Evolutionary conservation across 768 basidiomycete species (phyloP), one percentile per base, ranked within the genome.

Genomic region (Termitomyces sp.): DNA sequence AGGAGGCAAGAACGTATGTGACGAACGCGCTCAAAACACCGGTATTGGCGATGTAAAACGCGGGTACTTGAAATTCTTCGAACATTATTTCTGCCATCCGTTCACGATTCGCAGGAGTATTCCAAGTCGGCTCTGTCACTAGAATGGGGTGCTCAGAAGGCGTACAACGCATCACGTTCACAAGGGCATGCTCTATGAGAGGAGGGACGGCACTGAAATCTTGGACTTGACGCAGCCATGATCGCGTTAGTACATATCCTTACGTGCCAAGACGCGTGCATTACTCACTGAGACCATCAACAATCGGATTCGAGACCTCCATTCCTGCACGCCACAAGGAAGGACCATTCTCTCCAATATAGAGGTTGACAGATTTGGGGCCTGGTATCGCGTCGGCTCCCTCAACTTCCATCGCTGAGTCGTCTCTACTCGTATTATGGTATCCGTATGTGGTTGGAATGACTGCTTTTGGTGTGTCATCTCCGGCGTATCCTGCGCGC

Each of bases 1-100:
- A 7, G 31, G 1, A 52, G 21, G 40, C 56, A 61, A 33, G 33
- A 33, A 31, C 35, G 37, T 23, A 40, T 61, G 23, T 14, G 5
- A 72, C 84, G 64, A 71, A 98, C 93, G 96, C 89, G 68, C 91
- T 95, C 55, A 98, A 73, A 14, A 98, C 96, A 21, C 91, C 89
- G 23, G 90, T 90, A 67, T 98, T 97, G 15, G 95, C 94, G 40
- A 96, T 90, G 68, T 98, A 99, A 73, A 96, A 94, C 2, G 95
- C 97, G 9, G 97, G 96, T 7, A 88, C 89, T 47, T 91, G 78
- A 64, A 97, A 96, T 63, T 96, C 89, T 71, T 99, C 97, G 65
- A 98, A 98, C 86, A 97, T 91, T 47, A 97, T 89, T 73, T 98
- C 94, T 11, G 94, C 91, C 87, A 98, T 91, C 54, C 88, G 82